Evolutionary conservation across 352 stramenopile species (phyloP).

Genomic region (Pythium utonaiense): DNA sequence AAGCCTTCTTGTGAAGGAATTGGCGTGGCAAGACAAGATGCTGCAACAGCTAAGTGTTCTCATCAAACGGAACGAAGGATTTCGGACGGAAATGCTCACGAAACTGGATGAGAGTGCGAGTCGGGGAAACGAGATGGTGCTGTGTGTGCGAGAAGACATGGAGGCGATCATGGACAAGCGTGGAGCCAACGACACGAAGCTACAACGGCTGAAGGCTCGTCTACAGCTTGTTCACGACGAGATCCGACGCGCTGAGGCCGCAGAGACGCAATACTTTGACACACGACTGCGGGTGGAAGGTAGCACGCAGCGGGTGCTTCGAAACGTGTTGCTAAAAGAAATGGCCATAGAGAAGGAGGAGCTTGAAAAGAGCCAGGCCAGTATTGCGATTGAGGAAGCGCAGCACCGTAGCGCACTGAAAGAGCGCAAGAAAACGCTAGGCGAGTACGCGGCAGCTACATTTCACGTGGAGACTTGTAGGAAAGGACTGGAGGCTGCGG

Average conservation of each 20-base stretch:
- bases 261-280: slow-evolving; percentile 57
- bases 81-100: slow-evolving; percentile 38
- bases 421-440: slow-evolving; percentile 25
- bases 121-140: slow-evolving; percentile 51
- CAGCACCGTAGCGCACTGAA: slow-evolving; percentile 13
- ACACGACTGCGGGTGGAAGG: slow-evolving; percentile 52
- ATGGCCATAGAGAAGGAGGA: slow-evolving; percentile 33
- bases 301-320: slow-evolving; percentile 46
- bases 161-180: slow-evolving; percentile 46
- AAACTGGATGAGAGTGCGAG: slow-evolving; percentile 39
- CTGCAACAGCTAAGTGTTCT: slow-evolving; percentile 62
- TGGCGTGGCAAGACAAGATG: slow-evolving; percentile 62
- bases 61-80: slow-evolving; percentile 68
- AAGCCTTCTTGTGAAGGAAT: slow-evolving; percentile 32
- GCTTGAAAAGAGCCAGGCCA: slow-evolving; percentile 23
- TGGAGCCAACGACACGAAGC: slow-evolving; percentile 23
- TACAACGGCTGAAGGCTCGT: slow-evolving; percentile 28
- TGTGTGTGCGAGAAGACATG: slow-evolving; percentile 52
- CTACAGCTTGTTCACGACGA: slow-evolving; percentile 36
- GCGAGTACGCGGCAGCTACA: slow-evolving; percentile 35
- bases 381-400: neutral
- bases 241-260: slow-evolving; percentile 25
- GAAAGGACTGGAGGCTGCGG: slow-evolving; percentile 24
- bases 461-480: slow-evolving; percentile 39
- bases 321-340: slow-evolving; percentile 40